phyloP scores from a whole-genome alignment of 176 grass and related monocot species.

The Zea luxurians region DNA sequence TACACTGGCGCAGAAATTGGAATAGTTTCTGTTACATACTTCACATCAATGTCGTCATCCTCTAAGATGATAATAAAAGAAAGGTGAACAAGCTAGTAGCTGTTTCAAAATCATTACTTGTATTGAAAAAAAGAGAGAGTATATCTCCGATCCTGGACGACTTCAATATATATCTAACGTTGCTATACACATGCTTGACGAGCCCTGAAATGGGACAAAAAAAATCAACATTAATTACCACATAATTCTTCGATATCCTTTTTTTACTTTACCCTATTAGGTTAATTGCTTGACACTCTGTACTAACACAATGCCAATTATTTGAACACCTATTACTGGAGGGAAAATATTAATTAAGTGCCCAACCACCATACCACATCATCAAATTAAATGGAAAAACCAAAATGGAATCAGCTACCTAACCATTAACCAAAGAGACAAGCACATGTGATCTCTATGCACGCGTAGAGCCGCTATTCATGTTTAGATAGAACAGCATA shows the following conservation, averaged over 20 bases:
- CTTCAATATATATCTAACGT: background rate
- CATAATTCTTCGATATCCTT: background rate
- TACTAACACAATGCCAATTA: background rate
- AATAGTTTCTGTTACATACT: no score
- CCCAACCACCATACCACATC: background rate
- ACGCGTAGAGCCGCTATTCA: background rate
- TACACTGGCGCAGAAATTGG: no score
- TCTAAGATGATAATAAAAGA: background rate
- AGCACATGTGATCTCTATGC: background rate
- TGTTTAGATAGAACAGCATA: background rate
- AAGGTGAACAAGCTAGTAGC: background rate
- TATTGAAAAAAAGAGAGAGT: background rate
- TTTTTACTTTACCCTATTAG: background rate
- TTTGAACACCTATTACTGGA: background rate
- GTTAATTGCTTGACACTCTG: background rate
- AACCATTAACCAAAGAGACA: background rate
- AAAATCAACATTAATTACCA: background rate
- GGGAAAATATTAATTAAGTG: no score
- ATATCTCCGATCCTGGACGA: background rate
- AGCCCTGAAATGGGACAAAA: background rate
- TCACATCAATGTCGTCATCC: no score
- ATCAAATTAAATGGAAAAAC: background rate
- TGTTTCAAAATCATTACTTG: background rate
- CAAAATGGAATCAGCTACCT: background rate
- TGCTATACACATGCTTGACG: background rate